phyloP scores from a whole-genome alignment of 306 rosid genomes.

The Pterocarpus santalinus region DNA sequence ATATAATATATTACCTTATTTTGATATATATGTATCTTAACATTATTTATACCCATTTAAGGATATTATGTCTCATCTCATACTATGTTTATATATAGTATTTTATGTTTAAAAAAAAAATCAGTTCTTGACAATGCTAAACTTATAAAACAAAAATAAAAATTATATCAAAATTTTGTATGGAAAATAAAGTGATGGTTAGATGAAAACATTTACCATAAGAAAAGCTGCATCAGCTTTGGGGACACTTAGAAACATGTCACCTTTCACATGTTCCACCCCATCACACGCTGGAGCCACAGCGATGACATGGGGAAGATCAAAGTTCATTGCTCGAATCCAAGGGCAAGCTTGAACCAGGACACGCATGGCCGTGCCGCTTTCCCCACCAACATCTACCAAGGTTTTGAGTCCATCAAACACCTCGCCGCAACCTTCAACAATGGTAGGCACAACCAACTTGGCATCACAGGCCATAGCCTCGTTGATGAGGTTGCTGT shows the following conservation, averaged over 20 bases:
- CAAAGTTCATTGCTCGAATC: constrained; percentile 66
- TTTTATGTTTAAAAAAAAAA: too few species aligned
- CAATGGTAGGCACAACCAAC: constrained; percentile 25
- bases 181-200: too few species aligned
- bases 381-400: constrained; percentile 77
- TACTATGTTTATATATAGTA: too few species aligned
- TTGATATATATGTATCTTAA: too few species aligned
- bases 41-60: too few species aligned
- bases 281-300: not conserved
- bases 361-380: constrained; percentile 52
- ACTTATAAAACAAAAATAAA: too few species aligned
- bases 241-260: not conserved
- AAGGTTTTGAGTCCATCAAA: constrained; percentile 53
- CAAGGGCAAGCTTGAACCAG: constrained; percentile 52
- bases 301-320: constrained; percentile 64
- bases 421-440: constrained; percentile 47
- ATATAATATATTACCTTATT: too few species aligned
- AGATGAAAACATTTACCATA: not conserved
- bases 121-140: too few species aligned
- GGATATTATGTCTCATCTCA: too few species aligned
- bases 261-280: not conserved
- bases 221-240: not conserved
- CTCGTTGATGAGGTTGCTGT: constrained; percentile 54
- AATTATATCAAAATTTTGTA: too few species aligned
- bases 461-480: constrained; percentile 62